phyloP scores from a whole-genome alignment of 2,329 filamentous ascomycete species.

The Magnaporthales sp. region DNA sequence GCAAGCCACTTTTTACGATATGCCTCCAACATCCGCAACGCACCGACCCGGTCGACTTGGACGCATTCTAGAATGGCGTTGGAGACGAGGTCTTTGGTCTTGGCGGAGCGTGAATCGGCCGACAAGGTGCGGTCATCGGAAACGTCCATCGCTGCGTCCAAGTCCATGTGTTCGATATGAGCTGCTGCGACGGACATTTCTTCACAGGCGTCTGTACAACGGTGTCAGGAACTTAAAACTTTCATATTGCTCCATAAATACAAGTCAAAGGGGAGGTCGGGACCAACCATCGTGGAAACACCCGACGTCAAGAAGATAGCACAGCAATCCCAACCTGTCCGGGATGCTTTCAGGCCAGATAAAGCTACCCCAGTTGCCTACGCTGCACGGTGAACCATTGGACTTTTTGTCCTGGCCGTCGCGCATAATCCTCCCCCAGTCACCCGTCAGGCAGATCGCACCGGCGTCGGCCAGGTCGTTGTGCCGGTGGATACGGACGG shows the following conservation, averaged over 20 bases:
- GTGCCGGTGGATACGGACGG: not conserved
- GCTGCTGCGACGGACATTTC: not conserved
- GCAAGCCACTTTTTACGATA: not conserved
- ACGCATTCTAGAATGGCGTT: not conserved
- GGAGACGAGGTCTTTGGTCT: not conserved
- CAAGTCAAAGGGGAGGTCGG: not conserved
- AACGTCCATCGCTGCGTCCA: not conserved
- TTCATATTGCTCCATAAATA: not conserved
- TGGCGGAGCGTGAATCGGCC: not conserved
- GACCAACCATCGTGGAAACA: not conserved
- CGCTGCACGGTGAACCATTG: not conserved
- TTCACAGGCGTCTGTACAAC: not conserved
- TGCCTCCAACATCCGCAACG: not conserved
- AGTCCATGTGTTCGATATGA: not conserved
- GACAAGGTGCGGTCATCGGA: not conserved
- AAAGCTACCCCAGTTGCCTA: not conserved
- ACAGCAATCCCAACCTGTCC: not conserved
- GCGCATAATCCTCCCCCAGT: not conserved
- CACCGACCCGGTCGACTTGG: not conserved
- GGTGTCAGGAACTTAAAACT: not conserved
- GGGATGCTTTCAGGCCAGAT: not conserved
- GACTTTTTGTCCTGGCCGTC: slow-evolving; percentile 1
- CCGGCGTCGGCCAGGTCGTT: not conserved
- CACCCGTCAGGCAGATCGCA: not conserved
- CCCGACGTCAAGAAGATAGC: not conserved